Evolutionary conservation across 257 asterid species (phyloP).

Genomic region (Orobanche coerulescens): DNA sequence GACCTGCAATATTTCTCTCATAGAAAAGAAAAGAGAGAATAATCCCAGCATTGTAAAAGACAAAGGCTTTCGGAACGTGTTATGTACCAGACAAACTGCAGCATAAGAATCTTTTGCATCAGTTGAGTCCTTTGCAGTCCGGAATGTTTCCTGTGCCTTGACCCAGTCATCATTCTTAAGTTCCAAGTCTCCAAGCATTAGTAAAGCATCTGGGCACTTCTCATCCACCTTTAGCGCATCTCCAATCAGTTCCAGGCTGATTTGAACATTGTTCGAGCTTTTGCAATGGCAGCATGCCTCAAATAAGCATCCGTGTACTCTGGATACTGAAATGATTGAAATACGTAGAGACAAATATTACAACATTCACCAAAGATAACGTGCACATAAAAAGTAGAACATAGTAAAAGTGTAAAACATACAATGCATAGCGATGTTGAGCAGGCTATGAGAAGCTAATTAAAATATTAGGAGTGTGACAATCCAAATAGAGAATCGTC

Average conservation of each 20-base stretch:
- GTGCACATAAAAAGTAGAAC: too few species aligned
- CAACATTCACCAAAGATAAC: too few species aligned
- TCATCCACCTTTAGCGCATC: constrained; percentile 86
- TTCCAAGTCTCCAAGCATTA: constrained; percentile 98
- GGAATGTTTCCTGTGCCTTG: constrained; percentile 94
- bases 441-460: too few species aligned
- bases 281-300: constrained; percentile 95
- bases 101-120: constrained; percentile 88
- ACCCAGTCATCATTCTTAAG: constrained; percentile 99
- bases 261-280: constrained; percentile 77
- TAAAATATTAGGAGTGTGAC: too few species aligned
- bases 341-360: too few species aligned
- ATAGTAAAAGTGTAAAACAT: too few species aligned
- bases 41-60: too few species aligned
- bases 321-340: constrained; percentile 56
- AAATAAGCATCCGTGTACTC: constrained; percentile 83
- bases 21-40: too few species aligned
- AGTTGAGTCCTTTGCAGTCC: constrained; percentile 71
- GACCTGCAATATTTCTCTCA: too few species aligned
- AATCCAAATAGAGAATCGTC: too few species aligned
- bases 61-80: too few species aligned
- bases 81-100: constrained; percentile 84
- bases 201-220: constrained; percentile 81
- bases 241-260: constrained; percentile 85
- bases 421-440: too few species aligned